These are phyloP conservation scores for Bothriochloa decipiens DNA, from an alignment of 176 grass and related monocot species.

Conservation along the genomic window DNA sequence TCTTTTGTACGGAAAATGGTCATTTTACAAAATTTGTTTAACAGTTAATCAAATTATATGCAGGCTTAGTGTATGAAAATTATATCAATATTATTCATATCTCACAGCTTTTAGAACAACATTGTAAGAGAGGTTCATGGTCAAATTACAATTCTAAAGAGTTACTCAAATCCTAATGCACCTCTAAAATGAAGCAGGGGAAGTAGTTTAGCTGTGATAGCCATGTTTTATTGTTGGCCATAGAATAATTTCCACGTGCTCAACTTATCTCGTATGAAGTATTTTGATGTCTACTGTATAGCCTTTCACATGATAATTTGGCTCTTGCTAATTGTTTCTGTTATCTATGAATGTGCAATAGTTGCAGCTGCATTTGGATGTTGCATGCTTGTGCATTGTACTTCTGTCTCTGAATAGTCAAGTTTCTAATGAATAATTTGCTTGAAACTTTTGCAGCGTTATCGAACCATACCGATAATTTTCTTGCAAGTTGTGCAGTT, in stretches of 20 bases:
- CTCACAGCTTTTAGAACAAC: neutral
- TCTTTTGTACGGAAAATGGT: neutral
- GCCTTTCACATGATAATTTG: neutral
- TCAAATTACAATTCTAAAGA: neutral
- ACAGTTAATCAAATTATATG: neutral
- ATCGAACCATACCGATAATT: conserved; percentile 66
- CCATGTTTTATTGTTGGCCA: neutral
- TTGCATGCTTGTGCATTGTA: neutral
- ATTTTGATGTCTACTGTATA: conserved; percentile 6
- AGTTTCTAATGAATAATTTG: conserved; percentile 12
- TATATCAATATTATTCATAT: neutral
- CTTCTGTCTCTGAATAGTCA: conserved; percentile 9
- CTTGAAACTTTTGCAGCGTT: conserved; percentile 41
- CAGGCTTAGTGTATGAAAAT: neutral
- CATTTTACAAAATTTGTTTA: neutral
- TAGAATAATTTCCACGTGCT: neutral
- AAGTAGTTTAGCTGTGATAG: neutral
- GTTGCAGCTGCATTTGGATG: neutral
- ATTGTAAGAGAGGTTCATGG: neutral
- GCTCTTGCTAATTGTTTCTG: neutral
- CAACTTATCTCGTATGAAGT: neutral
- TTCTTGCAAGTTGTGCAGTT: conserved; percentile 97
- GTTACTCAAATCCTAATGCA: neutral
- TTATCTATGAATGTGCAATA: neutral
- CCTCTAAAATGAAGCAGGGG: neutral